Base-by-base conservation (phyloP, 2,329 filamentous ascomycete species). In the Colletotrichum sp. region DNA sequence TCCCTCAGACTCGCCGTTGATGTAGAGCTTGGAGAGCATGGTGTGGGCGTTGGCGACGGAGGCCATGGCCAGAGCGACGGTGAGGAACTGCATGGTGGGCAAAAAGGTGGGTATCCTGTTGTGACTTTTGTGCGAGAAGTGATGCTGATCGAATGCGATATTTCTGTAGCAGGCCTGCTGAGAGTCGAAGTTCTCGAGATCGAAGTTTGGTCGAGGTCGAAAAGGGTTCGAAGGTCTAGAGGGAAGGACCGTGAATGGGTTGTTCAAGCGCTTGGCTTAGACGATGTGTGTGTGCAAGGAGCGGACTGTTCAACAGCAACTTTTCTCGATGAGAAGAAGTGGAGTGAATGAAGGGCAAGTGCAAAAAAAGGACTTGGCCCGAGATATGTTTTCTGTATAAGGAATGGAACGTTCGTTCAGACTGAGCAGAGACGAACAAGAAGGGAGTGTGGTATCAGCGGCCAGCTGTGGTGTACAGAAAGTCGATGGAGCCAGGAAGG, bases 1-100 rank as follows among this genome's bases (percentile, higher is more conserved):
- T 76, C 94, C 94, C 83, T 95, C 92, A 79, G 90, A 88, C 64
- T 88, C 84, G 75, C 90, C 90, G 79, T 94, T 87, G 78, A 94
- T 84, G 78, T 89, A 92, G 65, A 94, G 85, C 6, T 90, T 93
- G 2, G 92, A 93, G 81, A 94, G 91, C 65, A 91, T 82, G 8
- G 92, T 93, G 80, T 94, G 93, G 57, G 90, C 91, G 64, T 81
- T 82, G 26, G 83, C 84, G n/a, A 82, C 77, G 16, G 83, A 80
- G 68, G 85, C 84, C 52, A 90, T 77, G 69, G 82, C 83, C 64
- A 87, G 77, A 13, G 82, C 76, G 38, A 81, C 67, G 52, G 81
- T 74, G 67, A 81, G 60, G 67, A 83, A 80, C 74, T 82, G 85
- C 84, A 86, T 89, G 78, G 82, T 86, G 82, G 64, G 28, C 52